Conservation (phyloP, 1,139 yeast genomes). For the Blastobotrys serpentis region DNA sequence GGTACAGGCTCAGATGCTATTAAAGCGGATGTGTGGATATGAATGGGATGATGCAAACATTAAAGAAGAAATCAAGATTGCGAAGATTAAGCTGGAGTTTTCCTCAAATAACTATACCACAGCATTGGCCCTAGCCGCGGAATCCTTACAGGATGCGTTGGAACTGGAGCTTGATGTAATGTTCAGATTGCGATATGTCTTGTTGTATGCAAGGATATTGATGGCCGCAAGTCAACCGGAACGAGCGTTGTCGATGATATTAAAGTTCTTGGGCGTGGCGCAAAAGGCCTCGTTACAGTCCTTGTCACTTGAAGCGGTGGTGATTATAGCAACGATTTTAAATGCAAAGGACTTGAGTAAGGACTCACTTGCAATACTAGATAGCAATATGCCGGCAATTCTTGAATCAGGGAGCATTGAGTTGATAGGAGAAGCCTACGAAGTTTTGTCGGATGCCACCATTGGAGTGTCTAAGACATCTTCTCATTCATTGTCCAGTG, state of each 20-base stretch:
- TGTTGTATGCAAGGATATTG: slow-evolving; percentile 27
- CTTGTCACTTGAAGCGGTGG: slow-evolving; percentile 28
- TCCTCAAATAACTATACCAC: slow-evolving; percentile 20
- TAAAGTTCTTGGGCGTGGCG: slow-evolving; percentile 27
- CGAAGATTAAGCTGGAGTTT: slow-evolving; percentile 25
- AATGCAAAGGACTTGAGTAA: slow-evolving; percentile 22
- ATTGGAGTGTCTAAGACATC: slow-evolving; percentile 18
- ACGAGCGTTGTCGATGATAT: slow-evolving; percentile 28
- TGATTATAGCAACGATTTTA: slow-evolving; percentile 28
- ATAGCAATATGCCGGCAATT: slow-evolving; percentile 31
- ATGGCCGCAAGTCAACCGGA: slow-evolving; percentile 22
- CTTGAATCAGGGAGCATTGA: slow-evolving; percentile 26
- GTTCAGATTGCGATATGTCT: slow-evolving; percentile 27
- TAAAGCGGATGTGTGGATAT: slow-evolving; percentile 23
- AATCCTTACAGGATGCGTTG: slow-evolving; percentile 19
- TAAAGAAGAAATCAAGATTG: slow-evolving; percentile 20
- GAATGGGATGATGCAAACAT: slow-evolving; percentile 18
- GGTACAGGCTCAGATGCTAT: slow-evolving; percentile 20
- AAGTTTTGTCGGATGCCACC: slow-evolving; percentile 25
- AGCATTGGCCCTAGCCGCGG: slow-evolving; percentile 21
- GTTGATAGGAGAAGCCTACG: slow-evolving; percentile 29
- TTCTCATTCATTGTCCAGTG: slow-evolving; percentile 11
- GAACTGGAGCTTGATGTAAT: slow-evolving; percentile 26
- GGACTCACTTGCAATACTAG: slow-evolving; percentile 30
- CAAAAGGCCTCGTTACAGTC: slow-evolving; percentile 27